phyloP scores from a whole-genome alignment of 345 rosid genomes.

The Turnera subulata region DNA sequence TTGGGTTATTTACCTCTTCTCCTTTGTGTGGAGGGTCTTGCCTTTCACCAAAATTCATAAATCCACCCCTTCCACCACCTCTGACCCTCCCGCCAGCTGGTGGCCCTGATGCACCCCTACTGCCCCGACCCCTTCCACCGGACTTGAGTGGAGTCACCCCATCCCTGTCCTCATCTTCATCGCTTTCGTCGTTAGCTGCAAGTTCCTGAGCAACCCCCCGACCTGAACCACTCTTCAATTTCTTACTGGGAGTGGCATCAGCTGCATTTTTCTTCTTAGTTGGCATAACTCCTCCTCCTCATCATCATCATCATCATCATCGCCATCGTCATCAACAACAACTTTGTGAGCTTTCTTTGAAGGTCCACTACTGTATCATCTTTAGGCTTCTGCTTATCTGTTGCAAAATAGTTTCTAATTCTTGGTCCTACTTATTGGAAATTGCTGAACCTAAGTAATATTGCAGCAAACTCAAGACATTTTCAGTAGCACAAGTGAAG shows the following conservation, averaged over 20 bases:
- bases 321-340: conserved; percentile 55
- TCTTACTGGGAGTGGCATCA: conserved; percentile 70
- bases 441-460: no score
- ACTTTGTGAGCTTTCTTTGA: conserved; percentile 43
- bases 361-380: conserved; percentile 48
- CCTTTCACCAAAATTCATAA: conserved; percentile 91
- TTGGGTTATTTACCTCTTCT: conserved; percentile 60
- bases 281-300: no score
- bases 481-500: no score
- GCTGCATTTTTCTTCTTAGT: conserved; percentile 37
- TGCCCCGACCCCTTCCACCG: conserved; percentile 78
- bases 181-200: conserved; percentile 43
- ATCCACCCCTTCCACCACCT: conserved; percentile 88
- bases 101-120: conserved; percentile 61
- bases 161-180: conserved; percentile 55
- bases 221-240: conserved; percentile 65
- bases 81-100: conserved; percentile 80
- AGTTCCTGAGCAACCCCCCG: conserved; percentile 55
- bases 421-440: conserved; percentile 71
- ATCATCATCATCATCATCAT: conserved; percentile 58
- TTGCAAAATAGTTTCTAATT: conserved; percentile 92
- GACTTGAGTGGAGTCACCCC: conserved; percentile 55
- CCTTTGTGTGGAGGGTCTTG: conserved; percentile 99
- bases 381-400: no score
- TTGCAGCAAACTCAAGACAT: no score